A percentile compares a stretch with the other conserved stretches of the same genome.
phyloP scores from a whole-genome alignment of 2,329 filamentous ascomycete genomes.

The Tolypocladium tropicale region DNA sequence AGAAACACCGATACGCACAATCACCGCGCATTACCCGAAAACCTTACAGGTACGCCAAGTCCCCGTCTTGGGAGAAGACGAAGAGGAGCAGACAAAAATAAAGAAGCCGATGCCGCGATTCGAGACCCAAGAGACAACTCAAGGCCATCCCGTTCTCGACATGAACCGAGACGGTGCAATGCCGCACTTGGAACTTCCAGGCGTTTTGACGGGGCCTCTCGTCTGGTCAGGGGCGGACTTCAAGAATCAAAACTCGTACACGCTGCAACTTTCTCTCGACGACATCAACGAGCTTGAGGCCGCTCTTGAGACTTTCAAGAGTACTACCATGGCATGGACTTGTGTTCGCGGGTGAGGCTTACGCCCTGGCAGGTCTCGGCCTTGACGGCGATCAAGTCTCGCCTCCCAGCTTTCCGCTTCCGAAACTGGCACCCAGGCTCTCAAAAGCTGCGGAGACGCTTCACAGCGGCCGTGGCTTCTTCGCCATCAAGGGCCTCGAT shows the following conservation, averaged over 20 bases:
- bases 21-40: too few species aligned
- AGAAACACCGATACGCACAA: too few species aligned
- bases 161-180: not conserved
- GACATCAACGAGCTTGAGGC: slow-evolving; percentile 13
- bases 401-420: slow-evolving; percentile 29
- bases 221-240: slow-evolving; percentile 8
- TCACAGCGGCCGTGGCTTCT: slow-evolving; percentile 37
- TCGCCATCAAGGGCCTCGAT: slow-evolving; percentile 43
- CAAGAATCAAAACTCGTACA: slow-evolving; percentile 6
- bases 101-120: not conserved
- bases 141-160: not conserved
- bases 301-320: slow-evolving; percentile 14
- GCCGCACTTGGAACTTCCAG: not conserved
- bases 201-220: slow-evolving; percentile 4
- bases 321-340: slow-evolving; percentile 1
- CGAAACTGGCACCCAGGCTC: slow-evolving; percentile 23
- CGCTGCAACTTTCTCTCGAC: slow-evolving; percentile 8
- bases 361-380: slow-evolving; percentile 12
- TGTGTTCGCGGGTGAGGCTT: not conserved
- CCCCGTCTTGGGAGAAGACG: too few species aligned
- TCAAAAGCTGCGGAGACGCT: slow-evolving; percentile 21
- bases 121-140: too few species aligned
- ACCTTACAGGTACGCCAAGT: too few species aligned
- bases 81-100: too few species aligned
- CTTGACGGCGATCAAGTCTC: slow-evolving; percentile 27